Base-by-base conservation (phyloP, 2,329 filamentous ascomycete species). In the Emmonsiellopsis sp. region DNA sequence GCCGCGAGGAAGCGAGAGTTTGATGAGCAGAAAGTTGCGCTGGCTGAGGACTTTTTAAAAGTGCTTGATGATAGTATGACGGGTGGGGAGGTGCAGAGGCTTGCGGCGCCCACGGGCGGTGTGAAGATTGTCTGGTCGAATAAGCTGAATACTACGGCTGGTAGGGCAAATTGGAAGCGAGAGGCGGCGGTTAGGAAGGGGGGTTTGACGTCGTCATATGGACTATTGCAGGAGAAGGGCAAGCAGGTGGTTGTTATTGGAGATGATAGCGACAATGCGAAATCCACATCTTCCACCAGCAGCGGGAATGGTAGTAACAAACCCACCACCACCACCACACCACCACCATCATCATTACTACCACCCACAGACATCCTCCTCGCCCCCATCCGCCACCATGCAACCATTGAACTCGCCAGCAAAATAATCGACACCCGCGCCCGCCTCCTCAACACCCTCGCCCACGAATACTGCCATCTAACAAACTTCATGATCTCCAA, bases 381-480 rank as follows among this genome's bases (percentile, higher is more conserved):
- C 49, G 54, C 58, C 33, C 57, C 57, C 39, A 58, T 68, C 71
- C 53, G 69, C 68, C 31, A 92, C 66, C 71, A 81, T 61, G 89
- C 88, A 8, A 82, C 77, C 13, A 95, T 97, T 63, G 91, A 97
- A 66, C 81, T 97, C 2, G 88, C 91, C 0, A 83, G 88, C 52
- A 95, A 94, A 67, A 85, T 96, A 46, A 90, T 97, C 57, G 83
- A 89, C 65, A 80, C 85, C 62, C 82, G 87, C 60, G 71, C 86
- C 54, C 82, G 88, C 2, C 78, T 97, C 1, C 78, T 93, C 58
- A 96, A 96, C 68, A 90, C 93, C 0, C 73, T 97, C n/a, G 89
- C 92, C 0, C 93, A 98, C 67, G 93, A 98, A 63, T 97, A 93
- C 73, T 97, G 93, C 68, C 93, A 98, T 65, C 74, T 97, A 1